Evolutionary conservation across 305 asterid genomes (phyloP), one percentile per base, ranked within the genome.

Genomic region (Fraxinus xanthoxyloides): DNA sequence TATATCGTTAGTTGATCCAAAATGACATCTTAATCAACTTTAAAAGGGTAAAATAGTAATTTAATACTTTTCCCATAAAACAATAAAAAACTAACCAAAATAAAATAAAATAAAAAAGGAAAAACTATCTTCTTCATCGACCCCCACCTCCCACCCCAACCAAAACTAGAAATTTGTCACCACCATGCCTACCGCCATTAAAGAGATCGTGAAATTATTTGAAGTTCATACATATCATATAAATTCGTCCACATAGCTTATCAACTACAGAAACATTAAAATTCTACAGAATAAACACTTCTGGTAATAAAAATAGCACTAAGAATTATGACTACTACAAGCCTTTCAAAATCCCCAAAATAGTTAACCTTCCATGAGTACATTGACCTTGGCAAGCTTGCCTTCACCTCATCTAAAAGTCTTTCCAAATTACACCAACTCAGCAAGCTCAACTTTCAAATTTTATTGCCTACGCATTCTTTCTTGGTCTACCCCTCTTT

Each of bases 401-500:
- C 23, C 63, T 17, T 54, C 24, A 56, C 21, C 13, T 38, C 48
- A 13, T 9, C 1, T 46, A 46, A 46, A 46, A 48, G 19, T 6
- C 28, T 56, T 21, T 19, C 67, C 67, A 56, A 12, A 12, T 43
- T 56, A 21, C 26, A 1, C 38, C 38, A 34, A 34, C 38, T 34
- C 38, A 34, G 7, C 63, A 59, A 59, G 28, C 26, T 21, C 69
- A 19, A 21, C 13, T 59, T 21, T 59, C 30, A 59, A 59, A 28
- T n/a, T 21, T 7, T 21, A n/a, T 21, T 59, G 77, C 81, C 88
- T 85, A 82, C 75, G 77, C 7, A 24, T 81, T 78, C 92, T 85
- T 89, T 31, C 48, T 83, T 0, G 92, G 92, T 84, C 92, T 84
- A 15, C 92, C 92, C 89, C 91, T 85, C 88, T 88, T 89, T 82